Evolutionary conservation across 2,329 filamentous ascomycete genomes (phyloP).

Genomic region (Neofusicoccum sp.): DNA sequence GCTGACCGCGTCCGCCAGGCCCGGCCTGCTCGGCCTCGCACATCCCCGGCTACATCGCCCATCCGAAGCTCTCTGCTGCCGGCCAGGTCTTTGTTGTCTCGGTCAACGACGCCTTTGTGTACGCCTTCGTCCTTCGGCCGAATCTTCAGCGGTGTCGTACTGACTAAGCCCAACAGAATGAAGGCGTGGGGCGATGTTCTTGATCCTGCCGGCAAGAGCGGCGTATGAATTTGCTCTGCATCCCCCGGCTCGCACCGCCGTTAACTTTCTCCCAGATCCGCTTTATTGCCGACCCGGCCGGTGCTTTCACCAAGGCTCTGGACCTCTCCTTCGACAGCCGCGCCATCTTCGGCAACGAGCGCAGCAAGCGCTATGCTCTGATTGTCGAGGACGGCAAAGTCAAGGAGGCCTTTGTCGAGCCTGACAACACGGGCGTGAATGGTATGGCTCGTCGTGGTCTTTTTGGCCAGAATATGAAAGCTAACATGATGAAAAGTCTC

Average conservation of each 20-base stretch:
- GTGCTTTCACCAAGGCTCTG: constrained; percentile 76
- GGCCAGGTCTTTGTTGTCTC: constrained; percentile 86
- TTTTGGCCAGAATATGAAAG: background rate
- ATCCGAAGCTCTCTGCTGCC: constrained; percentile 72
- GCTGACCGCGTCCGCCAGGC: constrained; percentile 29
- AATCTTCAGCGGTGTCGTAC: constrained; percentile 14
- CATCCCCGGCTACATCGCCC: constrained; percentile 82
- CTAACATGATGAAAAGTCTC: constrained; percentile 11
- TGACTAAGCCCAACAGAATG: constrained; percentile 57
- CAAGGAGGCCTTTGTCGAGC: constrained; percentile 76
- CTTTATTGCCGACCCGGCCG: constrained; percentile 80
- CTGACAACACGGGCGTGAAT: constrained; percentile 79
- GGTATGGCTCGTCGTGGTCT: constrained; percentile 52
- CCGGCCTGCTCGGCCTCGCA: constrained; percentile 68
- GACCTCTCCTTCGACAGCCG: constrained; percentile 79
- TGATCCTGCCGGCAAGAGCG: constrained; percentile 71
- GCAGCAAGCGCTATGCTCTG: constrained; percentile 86
- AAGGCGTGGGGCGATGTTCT: constrained; percentile 82
- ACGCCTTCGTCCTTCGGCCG: constrained; percentile 23
- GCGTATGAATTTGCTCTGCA: constrained; percentile 52
- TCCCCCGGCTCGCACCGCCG: background rate
- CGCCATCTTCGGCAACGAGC: constrained; percentile 75
- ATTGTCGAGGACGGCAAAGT: constrained; percentile 83
- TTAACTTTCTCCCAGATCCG: constrained; percentile 61
- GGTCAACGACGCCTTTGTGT: constrained; percentile 96